Evolutionary conservation across 169 alveolate genomes (phyloP).

Genomic region (Eimeria tenella): DNA sequence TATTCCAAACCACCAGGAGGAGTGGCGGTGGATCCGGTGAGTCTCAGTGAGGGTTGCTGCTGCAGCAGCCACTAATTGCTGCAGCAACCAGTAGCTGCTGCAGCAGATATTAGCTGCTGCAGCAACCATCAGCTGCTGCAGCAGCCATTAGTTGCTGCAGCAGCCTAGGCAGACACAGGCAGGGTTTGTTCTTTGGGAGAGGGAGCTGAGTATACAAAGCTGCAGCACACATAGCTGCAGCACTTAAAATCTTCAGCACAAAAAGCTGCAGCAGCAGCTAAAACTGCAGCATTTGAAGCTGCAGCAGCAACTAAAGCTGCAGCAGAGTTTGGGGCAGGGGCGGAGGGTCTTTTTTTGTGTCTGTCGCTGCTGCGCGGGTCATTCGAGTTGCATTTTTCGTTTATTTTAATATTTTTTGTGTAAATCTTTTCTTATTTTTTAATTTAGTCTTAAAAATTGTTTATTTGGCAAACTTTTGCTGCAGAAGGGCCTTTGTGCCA

Average conservation of each 20-base stretch:
- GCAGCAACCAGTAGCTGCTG: not conserved
- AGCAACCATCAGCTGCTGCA: not conserved
- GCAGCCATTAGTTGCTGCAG: not conserved
- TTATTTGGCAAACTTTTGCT: not conserved
- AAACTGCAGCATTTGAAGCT: too few relatives aligned
- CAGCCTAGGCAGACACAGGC: not conserved
- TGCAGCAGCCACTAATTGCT: not conserved
- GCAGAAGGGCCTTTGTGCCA: conserved; percentile 12
- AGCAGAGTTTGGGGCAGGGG: not conserved
- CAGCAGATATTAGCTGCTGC: not conserved
- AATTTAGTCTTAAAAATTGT: not conserved
- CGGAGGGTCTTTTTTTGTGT: not conserved
- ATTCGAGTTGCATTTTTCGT: not conserved
- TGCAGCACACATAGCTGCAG: too few relatives aligned
- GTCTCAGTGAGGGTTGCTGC: not conserved
- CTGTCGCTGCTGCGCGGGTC: not conserved
- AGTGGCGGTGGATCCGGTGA: conserved; percentile 56
- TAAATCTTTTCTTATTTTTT: not conserved
- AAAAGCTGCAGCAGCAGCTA: too few relatives aligned
- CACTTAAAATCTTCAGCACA: too few relatives aligned
- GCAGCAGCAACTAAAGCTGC: too few relatives aligned
- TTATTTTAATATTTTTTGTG: not conserved
- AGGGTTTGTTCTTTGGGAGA: too few relatives aligned
- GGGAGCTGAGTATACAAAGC: too few relatives aligned
- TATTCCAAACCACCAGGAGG: conserved; percentile 48